Evolutionary conservation across 1,284 basidiomycete species (phyloP).

Genomic region (Laetiporus sulphureus): DNA sequence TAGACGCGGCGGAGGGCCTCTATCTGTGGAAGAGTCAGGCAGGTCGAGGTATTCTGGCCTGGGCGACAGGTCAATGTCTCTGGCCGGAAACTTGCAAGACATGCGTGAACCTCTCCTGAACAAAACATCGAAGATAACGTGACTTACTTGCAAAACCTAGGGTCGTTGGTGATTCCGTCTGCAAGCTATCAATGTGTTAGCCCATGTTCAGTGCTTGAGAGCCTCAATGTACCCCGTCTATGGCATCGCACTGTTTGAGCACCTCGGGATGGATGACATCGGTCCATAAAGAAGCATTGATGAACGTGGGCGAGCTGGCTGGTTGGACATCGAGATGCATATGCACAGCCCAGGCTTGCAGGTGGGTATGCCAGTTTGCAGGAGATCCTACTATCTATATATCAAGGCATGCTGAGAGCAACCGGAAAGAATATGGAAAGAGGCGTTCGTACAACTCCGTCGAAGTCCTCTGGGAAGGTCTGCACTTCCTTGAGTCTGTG

Average conservation of each 20-base stretch:
- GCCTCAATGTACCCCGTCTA: constrained; percentile 25
- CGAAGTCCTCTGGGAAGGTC: constrained; percentile 24
- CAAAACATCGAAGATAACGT: no score
- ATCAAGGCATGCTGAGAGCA: no score
- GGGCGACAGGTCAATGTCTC: constrained; percentile 23
- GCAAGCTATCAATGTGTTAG: no score
- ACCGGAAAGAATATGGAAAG: no score
- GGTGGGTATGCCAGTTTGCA: constrained; percentile 20
- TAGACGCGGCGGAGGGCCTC: constrained; percentile 26
- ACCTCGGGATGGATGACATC: constrained; percentile 22
- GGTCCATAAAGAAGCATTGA: constrained; percentile 17
- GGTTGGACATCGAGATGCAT: constrained; percentile 18
- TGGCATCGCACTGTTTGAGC: constrained; percentile 24
- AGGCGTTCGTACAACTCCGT: constrained; percentile 22
- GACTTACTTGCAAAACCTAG: constrained; percentile 23
- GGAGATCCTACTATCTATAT: constrained; percentile 22
- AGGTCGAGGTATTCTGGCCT: constrained; percentile 18
- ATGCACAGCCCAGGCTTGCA: constrained; percentile 20
- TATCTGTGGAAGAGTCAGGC: constrained; percentile 26
- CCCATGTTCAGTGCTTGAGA: no score
- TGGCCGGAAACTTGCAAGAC: constrained; percentile 21
- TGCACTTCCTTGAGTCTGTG: constrained; percentile 23
- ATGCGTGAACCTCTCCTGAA: no score
- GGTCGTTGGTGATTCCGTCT: constrained; percentile 30
- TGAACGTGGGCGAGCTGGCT: constrained; percentile 15